Conservation (phyloP, 768 basidiomycete species). For the Mycena alexandri region DNA sequence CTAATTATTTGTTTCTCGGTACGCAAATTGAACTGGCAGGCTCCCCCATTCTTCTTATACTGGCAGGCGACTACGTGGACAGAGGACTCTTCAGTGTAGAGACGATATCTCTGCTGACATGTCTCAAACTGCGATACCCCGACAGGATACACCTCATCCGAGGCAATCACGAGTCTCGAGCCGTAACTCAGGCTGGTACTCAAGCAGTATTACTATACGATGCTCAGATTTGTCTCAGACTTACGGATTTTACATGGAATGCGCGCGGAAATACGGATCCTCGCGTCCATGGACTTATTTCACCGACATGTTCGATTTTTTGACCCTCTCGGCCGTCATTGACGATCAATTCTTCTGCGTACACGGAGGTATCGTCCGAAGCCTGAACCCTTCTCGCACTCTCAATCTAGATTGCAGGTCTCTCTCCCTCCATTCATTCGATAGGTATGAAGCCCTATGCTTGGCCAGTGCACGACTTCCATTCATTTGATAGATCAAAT, state of each 20-base stretch:
- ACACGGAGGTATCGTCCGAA: constrained; percentile 82
- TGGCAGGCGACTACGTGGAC: constrained; percentile 96
- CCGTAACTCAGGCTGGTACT: constrained; percentile 91
- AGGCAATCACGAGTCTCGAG: constrained; percentile 97
- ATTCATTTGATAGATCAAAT: constrained; percentile 6
- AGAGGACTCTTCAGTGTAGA: constrained; percentile 98
- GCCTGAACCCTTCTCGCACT: constrained; percentile 27
- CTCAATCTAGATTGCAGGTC: constrained; percentile 61
- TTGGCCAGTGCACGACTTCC: too few relatives aligned
- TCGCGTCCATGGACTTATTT: constrained; percentile 98
- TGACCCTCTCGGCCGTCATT: constrained; percentile 96
- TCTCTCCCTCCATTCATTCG: constrained; percentile 82
- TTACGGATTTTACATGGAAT: constrained; percentile 99
- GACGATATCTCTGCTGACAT: constrained; percentile 96
- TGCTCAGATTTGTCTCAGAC: constrained; percentile 64
- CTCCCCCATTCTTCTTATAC: constrained; percentile 33
- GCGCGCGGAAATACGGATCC: constrained; percentile 95
- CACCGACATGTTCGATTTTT: constrained; percentile 99
- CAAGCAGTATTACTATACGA: background rate
- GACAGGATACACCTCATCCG: constrained; percentile 95
- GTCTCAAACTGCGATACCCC: constrained; percentile 95
- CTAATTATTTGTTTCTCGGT: constrained; percentile 99
- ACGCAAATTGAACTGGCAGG: background rate
- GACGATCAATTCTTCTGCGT: constrained; percentile 99
- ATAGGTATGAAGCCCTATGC: background rate